Percentiles rank a stretch among this genome's conserved stretches.
Evolutionary conservation across 495 filamentous ascomycete genomes (phyloP).

Genomic region (Aspergillus cavernicola): DNA sequence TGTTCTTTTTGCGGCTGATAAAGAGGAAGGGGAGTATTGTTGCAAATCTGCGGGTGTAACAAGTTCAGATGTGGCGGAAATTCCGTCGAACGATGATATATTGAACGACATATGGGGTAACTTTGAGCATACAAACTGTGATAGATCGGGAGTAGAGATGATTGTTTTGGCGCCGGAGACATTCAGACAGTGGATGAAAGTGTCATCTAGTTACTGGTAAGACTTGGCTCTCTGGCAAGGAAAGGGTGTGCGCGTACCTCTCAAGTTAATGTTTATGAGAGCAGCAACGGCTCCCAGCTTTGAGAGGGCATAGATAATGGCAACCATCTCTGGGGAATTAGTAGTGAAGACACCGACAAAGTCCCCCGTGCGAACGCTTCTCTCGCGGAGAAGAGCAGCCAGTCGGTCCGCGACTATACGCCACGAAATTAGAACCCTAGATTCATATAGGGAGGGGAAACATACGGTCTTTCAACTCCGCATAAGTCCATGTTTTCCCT

Average conservation of each 20-base stretch:
- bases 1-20: conserved; percentile 33
- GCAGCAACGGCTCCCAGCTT: conserved; percentile 80
- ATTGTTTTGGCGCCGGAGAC: conserved; percentile 64
- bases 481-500: conserved; percentile 47
- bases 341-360: conserved; percentile 46
- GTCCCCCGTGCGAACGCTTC: conserved; percentile 36
- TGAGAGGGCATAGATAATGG: conserved; percentile 77
- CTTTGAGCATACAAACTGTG: conserved; percentile 33
- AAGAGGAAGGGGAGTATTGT: conserved; percentile 31
- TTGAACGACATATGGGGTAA: conserved; percentile 40
- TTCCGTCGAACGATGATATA: conserved; percentile 35
- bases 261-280: conserved; percentile 89
- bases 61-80: conserved; percentile 54
- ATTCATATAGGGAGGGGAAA: neutral
- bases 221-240: neutral
- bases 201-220: conserved; percentile 35
- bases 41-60: conserved; percentile 42
- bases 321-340: conserved; percentile 81
- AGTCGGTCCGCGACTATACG: conserved; percentile 41
- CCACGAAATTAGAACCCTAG: neutral
- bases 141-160: conserved; percentile 52
- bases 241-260: conserved; percentile 42
- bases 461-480: conserved; percentile 44
- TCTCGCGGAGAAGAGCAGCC: conserved; percentile 37
- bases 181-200: conserved; percentile 77